Conservation (phyloP, 169 alveolate genomes). For the Plasmodium adleri region DNA sequence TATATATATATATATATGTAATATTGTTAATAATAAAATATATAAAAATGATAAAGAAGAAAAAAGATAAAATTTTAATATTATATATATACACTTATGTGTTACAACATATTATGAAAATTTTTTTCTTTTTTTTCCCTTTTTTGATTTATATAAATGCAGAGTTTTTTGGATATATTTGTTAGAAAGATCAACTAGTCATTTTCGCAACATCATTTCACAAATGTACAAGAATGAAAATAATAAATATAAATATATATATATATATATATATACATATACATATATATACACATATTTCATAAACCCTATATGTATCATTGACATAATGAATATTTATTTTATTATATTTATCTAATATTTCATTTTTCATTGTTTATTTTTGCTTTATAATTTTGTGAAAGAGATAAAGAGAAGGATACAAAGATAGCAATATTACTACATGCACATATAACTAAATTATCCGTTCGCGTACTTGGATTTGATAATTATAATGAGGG, state of each 20-base stretch:
- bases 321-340: neutral
- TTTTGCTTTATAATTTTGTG: neutral
- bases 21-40: too few relatives aligned
- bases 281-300: neutral
- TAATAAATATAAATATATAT: neutral
- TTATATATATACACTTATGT: too few relatives aligned
- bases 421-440: constrained; percentile 23
- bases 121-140: neutral
- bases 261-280: neutral
- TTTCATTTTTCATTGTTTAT: neutral
- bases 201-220: constrained; percentile 62
- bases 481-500: constrained; percentile 45
- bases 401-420: constrained; percentile 46
- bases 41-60: too few relatives aligned
- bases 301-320: neutral
- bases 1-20: neutral
- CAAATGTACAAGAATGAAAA: constrained; percentile 33
- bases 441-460: constrained; percentile 31
- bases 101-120: neutral
- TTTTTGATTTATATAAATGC: neutral
- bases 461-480: constrained; percentile 27
- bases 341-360: neutral
- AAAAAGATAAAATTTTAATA: too few relatives aligned
- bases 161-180: constrained; percentile 66
- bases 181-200: constrained; percentile 45